Base-by-base conservation (phyloP, 2,329 filamentous ascomycete genomes). In the Penicillium griseofulvum region DNA sequence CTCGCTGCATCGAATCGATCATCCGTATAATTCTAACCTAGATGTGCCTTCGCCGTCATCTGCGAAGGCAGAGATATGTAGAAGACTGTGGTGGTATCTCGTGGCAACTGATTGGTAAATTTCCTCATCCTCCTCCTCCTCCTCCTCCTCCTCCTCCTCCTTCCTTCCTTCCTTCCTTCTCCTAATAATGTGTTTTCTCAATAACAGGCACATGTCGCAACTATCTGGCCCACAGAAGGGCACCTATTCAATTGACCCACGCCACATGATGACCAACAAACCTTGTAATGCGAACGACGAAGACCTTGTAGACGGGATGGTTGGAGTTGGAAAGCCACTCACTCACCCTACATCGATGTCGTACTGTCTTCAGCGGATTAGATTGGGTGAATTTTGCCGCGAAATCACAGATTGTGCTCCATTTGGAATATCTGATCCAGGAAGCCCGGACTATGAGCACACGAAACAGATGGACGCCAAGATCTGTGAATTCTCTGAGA, bases 1-100 rank as follows among this genome's bases (percentile, higher is more conserved):
- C 4, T 54, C 37, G 9, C 34, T 66, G 26, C 62, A 65, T 43
- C 57, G 54, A 9, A 64, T 65, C 19, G 64, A 66, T 33, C 56
- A 59, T 28, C 57, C 54, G 7, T 4, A 58, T 6, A 57, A 63
- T 34, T 28, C 38, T 16, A 41, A 57, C 8, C 26, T 60, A 3
- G 52, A 62, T 37, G 34, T 58, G 9, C 51, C 65, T 57, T 37
- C 62, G 45, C 52, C 64, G 16, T 57, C 68, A 31, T 61, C 67
- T 16, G 56, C 71, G 7, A 59, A 62, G n/a, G 59, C 68, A 8
- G 75, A 77, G 45, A 67, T 72, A 3, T 68, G 68, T 26, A 57
- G 75, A 31, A 69, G 74, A n/a, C 59, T 75, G 3, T 76, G 73
- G 74, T 76, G 74, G 74, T 74, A 77, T 61, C 54, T 76, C 8